Base-by-base conservation (phyloP, 768 basidiomycete species). In the Rhodocollybia butyracea region DNA sequence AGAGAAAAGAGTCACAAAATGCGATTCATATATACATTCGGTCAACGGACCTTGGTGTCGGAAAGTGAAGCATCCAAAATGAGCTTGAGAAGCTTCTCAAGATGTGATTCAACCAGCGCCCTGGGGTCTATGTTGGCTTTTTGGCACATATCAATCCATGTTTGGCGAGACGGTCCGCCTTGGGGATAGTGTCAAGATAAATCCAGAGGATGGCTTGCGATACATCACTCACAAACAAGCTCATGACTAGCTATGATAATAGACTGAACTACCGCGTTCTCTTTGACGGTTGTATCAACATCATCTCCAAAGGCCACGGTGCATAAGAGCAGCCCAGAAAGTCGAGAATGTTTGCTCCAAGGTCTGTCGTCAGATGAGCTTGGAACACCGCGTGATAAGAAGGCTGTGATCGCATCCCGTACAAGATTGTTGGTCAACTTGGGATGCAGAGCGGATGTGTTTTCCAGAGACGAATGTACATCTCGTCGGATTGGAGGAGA, bases 101-200 rank as follows among this genome's bases (percentile, higher is more conserved):
- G 41, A 55, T 82, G 73, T 22, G 69, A 72, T 7, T 72, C 73
- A 3, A 89, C 75, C 5, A 90, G 68, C 13, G 80, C 78, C 21
- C 75, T 73, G 2, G 94, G 94, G 63, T 96, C 91, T 3, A 79
- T 64, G 2, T 73, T 66, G 0, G 88, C 84, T 56, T 78, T 80
- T 60, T 90, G 91, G 54, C 88, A 90, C 4, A 91, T 59, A 54
- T 92, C 89, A 56, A 95, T 88, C 94, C 94, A 97, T 1, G 78
- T 78, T 60, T 83, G 84, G 17, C 83, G 78, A 8, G 79, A 76
- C 15, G 73, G 68, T 21, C 73, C 77, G 59, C 75, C 82, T 82
- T 43, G 26, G 26, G 46, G 3, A 45, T 10, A 38, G 41, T 54
- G 55, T 45, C 10, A 42, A 2, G 12, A 34, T 13, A 29, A 29